phyloP scores from a whole-genome alignment of 176 grass and related monocot species.

The Thalia dealbata region DNA sequence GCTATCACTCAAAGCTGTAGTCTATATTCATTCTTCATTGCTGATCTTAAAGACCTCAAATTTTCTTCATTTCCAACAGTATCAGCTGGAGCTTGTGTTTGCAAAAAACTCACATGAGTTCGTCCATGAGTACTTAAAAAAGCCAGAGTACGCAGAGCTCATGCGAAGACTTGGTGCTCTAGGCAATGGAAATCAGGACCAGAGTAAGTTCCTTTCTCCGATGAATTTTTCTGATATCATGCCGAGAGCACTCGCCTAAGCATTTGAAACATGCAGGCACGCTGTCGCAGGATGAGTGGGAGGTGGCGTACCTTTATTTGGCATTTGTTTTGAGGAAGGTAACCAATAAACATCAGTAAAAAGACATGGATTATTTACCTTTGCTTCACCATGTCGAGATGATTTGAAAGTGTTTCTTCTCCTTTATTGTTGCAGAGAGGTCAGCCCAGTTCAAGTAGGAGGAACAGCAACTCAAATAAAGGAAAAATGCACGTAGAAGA shows the following conservation, averaged over 20 bases:
- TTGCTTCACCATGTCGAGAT: neutral
- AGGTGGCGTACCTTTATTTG: slow-evolving; percentile 85
- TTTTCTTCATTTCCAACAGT: slow-evolving; percentile 30
- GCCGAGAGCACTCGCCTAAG: neutral
- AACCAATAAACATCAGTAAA: neutral
- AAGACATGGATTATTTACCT: neutral
- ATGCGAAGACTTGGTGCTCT: slow-evolving; percentile 89
- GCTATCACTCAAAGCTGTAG: neutral
- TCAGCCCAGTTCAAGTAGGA: slow-evolving; percentile 28
- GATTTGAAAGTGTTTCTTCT: neutral
- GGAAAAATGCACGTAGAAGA: slow-evolving; percentile 62
- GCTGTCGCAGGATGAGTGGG: slow-evolving; percentile 80
- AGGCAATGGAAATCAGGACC: slow-evolving; percentile 60
- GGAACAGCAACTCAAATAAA: slow-evolving; percentile 41
- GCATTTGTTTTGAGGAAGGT: slow-evolving; percentile 88
- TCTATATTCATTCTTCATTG: neutral
- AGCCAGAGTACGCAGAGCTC: slow-evolving; percentile 67
- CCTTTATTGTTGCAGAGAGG: slow-evolving; percentile 39
- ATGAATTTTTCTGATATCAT: neutral
- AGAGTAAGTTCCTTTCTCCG: slow-evolving; percentile 39
- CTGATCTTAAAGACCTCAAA: neutral
- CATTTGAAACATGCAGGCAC: slow-evolving; percentile 39
- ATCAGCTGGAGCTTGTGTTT: slow-evolving; percentile 73
- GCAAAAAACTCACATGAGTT: slow-evolving; percentile 93
- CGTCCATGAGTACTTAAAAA: slow-evolving; percentile 73